Percentiles rank a stretch among this genome's conserved stretches.
Evolutionary conservation across 208 protist species (phyloP).

Genomic region (Borovskyia barvae): DNA sequence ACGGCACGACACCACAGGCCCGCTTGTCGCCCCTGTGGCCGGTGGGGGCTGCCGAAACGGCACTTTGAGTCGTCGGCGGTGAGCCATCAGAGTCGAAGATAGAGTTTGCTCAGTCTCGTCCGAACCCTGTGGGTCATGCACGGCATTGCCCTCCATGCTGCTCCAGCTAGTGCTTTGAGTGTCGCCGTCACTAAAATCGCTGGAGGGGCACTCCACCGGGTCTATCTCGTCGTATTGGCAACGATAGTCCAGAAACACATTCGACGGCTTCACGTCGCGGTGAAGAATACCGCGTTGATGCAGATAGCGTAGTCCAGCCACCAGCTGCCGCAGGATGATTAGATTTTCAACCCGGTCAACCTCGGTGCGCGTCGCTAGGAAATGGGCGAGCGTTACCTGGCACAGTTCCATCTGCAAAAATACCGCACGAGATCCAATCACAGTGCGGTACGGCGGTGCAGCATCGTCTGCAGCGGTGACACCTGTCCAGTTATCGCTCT

Average conservation of each 20-base stretch:
- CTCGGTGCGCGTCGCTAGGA: slow-evolving; percentile 35
- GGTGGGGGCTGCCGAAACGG: no score
- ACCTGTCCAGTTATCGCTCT: not conserved
- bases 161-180: slow-evolving; percentile 3
- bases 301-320: slow-evolving; percentile 64
- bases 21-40: no score
- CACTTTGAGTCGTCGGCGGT: no score
- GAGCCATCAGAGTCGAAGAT: no score
- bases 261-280: slow-evolving; percentile 86
- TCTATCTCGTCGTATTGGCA: slow-evolving; percentile 50
- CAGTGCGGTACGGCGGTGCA: slow-evolving; percentile 4
- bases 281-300: slow-evolving; percentile 68
- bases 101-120: not conserved
- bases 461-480: not conserved
- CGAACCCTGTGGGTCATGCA: not conserved
- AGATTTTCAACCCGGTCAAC: slow-evolving; percentile 80
- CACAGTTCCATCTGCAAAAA: slow-evolving; percentile 90
- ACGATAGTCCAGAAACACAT: slow-evolving; percentile 82
- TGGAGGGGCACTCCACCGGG: slow-evolving; percentile 8
- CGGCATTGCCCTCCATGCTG: not conserved
- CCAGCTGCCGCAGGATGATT: slow-evolving; percentile 66
- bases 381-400: slow-evolving; percentile 68
- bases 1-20: no score
- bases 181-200: slow-evolving; percentile 10
- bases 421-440: slow-evolving; percentile 57